Evolutionary conservation across 371 early-diverging fungal species (phyloP).

Genomic region (Zychaea mexicana): DNA sequence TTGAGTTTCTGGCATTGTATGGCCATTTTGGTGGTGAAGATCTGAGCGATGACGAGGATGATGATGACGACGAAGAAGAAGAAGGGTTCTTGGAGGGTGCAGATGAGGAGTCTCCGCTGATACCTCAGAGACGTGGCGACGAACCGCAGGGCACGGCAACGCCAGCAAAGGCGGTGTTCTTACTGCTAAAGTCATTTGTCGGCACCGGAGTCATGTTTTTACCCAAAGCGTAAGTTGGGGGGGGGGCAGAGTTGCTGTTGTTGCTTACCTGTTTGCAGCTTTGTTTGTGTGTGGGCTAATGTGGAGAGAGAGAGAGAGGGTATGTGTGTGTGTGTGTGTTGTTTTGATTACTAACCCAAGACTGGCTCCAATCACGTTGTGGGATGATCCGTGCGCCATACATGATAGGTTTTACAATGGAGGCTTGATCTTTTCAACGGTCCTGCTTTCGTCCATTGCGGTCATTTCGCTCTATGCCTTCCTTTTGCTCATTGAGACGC

Average conservation of each 20-base stretch:
- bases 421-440: slow-evolving; percentile 61
- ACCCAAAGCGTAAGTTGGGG: slow-evolving; percentile 56
- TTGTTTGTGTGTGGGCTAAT: not conserved
- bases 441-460: slow-evolving; percentile 54
- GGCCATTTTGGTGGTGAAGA: slow-evolving; percentile 96
- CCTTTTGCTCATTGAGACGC: slow-evolving; percentile 63
- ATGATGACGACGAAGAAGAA: slow-evolving; percentile 55
- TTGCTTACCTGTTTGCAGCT: not conserved
- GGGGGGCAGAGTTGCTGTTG: no score
- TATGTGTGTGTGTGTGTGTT: no score
- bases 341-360: no score
- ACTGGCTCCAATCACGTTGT: no score
- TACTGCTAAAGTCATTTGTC: slow-evolving; percentile 77
- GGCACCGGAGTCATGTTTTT: slow-evolving; percentile 84
- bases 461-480: slow-evolving; percentile 59
- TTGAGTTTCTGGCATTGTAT: slow-evolving; percentile 91
- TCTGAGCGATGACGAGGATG: slow-evolving; percentile 83
- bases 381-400: slow-evolving; percentile 3
- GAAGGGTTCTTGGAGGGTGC: not conserved
- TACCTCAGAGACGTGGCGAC: slow-evolving; percentile 36
- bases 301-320: no score
- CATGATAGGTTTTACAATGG: slow-evolving; percentile 64
- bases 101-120: slow-evolving; percentile 47
- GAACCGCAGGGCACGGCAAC: slow-evolving; percentile 66
- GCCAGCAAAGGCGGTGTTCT: slow-evolving; percentile 69